Percentiles rank a stretch among this genome's conserved stretches.
Conservation (phyloP, 1,284 basidiomycete genomes). For the Apiotrichum mycotoxinovorans region DNA sequence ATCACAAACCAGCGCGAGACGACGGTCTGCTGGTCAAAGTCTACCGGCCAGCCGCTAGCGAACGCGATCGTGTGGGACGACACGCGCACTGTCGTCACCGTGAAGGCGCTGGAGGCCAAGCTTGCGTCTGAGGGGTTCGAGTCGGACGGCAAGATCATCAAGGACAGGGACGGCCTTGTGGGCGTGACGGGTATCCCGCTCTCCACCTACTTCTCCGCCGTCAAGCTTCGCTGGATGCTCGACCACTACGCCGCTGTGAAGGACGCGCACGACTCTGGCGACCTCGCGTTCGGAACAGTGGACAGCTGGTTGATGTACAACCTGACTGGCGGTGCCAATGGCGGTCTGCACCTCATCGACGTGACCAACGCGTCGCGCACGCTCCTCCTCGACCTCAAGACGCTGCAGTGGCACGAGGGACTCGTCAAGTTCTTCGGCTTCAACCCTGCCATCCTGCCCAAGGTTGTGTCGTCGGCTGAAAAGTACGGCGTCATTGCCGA, state of each 20-base stretch:
- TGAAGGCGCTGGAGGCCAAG: constrained; percentile 71
- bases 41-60: constrained; percentile 82
- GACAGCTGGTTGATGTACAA: constrained; percentile 84
- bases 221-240: constrained; percentile 96
- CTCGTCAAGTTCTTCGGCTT: constrained; percentile 86
- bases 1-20: constrained; percentile 99
- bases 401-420: constrained; percentile 75
- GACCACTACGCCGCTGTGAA: constrained; percentile 75
- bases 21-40: constrained; percentile 86
- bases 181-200: constrained; percentile 70
- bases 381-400: constrained; percentile 79
- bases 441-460: constrained; percentile 72
- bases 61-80: constrained; percentile 96
- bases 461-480: constrained; percentile 85
- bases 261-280: constrained; percentile 74
- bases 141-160: constrained; percentile 48
- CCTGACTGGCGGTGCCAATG: constrained; percentile 69
- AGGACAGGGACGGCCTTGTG: constrained; percentile 54
- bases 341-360: constrained; percentile 78
- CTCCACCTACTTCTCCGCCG: constrained; percentile 93
- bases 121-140: constrained; percentile 72
- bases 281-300: constrained; percentile 87
- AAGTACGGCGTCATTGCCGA: constrained; percentile 73
- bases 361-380: constrained; percentile 95
- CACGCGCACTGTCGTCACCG: constrained; percentile 77